Base-by-base conservation (phyloP, 2,329 filamentous ascomycete species). In the Hypoxylon sp. region DNA sequence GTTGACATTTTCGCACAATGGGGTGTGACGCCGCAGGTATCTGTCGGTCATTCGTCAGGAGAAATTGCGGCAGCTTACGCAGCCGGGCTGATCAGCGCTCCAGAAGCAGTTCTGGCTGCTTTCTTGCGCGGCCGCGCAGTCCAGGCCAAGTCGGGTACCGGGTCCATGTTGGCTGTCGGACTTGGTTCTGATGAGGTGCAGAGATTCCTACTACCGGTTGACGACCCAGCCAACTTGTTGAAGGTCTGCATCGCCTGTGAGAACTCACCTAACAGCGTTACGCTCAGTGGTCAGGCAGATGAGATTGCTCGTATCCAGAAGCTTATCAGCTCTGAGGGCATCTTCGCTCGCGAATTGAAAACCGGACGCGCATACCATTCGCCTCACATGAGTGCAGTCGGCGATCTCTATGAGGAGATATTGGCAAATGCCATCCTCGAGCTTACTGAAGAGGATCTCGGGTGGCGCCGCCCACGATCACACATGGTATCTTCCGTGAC, bases 201-300 rank as follows among this genome's bases (percentile, higher is more conserved):
- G 39, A 19, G 17, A 21, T 44, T 44, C 17, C 39, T 44, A 4
- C 39, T 17, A 11, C 6, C 39, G 2, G 17, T 17, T 10, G 39
- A 44, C 8, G 39, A 44, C 39, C 39, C 39, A 3, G 17, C 7
- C 17, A 44, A 44, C 10, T 44, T 44, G 39, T 44, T 44, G 5
- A 17, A 70, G 62, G 75, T 78, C 11, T 75, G 79, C 65, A 75
- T 83, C n/a, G 71, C 78, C 17, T 79, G 78, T 48, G 80, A 82
- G 2, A 79, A 81, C 47, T 81, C 85, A 2, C 62, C 75, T 1
- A 76, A 82, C 15, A 83, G 85, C 67, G 82, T 83, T 21, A 79
- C 85, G 7, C 83, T 84, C 47, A 83, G 83, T 17, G 83, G 84
- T 7, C 81, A 84, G 6, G 82, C 82, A 11, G 80, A 61, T 82